These are phyloP conservation scores for Fusarium sp. DNA, from an alignment of 2,329 filamentous ascomycete species.

Conservation along the genomic window DNA sequence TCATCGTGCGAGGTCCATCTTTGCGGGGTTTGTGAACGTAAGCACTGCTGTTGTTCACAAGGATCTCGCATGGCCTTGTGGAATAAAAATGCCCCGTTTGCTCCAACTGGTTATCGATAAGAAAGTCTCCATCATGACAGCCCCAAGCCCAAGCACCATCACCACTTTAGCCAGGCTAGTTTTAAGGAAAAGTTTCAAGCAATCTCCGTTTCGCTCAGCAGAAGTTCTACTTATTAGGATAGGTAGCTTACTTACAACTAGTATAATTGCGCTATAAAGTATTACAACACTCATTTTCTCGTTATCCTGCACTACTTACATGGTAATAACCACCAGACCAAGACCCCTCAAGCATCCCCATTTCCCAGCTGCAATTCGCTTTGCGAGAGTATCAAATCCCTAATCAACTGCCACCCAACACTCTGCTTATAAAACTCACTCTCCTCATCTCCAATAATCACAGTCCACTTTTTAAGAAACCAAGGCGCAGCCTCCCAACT, in stretches of 20 bases:
- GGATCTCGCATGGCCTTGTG: background rate
- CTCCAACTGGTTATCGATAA: background rate
- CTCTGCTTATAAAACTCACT: constrained; percentile 39
- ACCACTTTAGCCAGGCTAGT: background rate
- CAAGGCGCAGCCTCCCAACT: constrained; percentile 47
- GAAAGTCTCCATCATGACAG: background rate
- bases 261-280: background rate
- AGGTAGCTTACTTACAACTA: background rate
- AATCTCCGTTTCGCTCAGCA: background rate
- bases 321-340: background rate
- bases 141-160: background rate
- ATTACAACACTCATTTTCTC: background rate
- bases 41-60: background rate
- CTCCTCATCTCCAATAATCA: constrained; percentile 34
- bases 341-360: background rate
- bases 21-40: background rate
- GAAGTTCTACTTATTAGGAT: background rate
- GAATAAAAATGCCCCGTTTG: background rate
- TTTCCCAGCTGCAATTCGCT: background rate
- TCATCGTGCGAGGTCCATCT: background rate
- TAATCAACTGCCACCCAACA: constrained; percentile 35
- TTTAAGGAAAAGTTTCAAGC: background rate
- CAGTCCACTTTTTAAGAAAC: constrained; percentile 46
- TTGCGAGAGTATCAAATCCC: constrained; percentile 24
- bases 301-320: background rate